Percentiles rank a stretch among this genome's conserved stretches.
Conservation (phyloP, 345 rosid genomes). For the Eucalyptus urophylla region DNA sequence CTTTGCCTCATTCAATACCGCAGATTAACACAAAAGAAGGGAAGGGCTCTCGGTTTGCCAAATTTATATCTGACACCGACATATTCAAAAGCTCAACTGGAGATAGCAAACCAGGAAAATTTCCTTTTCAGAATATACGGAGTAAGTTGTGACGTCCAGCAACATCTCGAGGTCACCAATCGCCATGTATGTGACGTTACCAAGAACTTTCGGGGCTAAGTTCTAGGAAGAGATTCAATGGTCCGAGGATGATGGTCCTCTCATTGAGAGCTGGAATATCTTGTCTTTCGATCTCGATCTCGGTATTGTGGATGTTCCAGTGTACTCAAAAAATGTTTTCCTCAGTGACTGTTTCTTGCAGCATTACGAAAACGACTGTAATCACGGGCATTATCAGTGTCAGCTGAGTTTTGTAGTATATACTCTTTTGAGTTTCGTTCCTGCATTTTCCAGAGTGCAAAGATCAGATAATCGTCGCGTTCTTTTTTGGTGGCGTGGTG, state of each 20-base stretch:
- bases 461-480: not conserved
- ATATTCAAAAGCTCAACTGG: conserved; percentile 21
- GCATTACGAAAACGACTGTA: rapidly evolving
- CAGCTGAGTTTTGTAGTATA: not conserved
- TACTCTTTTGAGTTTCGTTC: not conserved
- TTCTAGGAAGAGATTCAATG: not conserved
- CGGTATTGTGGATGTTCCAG: not conserved
- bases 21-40: conserved; percentile 33
- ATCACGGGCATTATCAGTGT: not conserved
- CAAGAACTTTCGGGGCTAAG: not conserved
- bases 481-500: not conserved
- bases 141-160: conserved; percentile 49
- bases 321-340: not conserved
- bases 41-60: conserved; percentile 77
- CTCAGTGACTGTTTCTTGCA: not conserved
- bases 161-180: not conserved
- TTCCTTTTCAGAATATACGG: conserved; percentile 14
- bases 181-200: not conserved
- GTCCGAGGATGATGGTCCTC: not conserved
- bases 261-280: not conserved
- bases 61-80: conserved; percentile 54
- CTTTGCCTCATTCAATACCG: conserved; percentile 19
- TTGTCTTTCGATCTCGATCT: not conserved
- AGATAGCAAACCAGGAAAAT: conserved; percentile 3
- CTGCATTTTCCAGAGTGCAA: not conserved